phyloP scores from a whole-genome alignment of 139 green algal species.

The Coelastrella sp. region DNA sequence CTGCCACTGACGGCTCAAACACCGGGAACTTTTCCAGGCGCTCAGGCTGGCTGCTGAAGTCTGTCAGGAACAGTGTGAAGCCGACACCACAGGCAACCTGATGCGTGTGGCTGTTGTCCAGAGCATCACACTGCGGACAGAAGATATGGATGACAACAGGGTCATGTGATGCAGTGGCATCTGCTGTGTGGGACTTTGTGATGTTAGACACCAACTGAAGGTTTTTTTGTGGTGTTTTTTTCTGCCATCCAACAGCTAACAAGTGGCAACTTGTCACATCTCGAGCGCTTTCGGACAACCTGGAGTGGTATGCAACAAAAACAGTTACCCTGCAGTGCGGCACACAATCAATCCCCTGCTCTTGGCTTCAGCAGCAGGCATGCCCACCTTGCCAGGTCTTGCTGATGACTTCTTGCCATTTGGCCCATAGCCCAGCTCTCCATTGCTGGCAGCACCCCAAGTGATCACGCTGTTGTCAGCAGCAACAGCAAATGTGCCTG shows the following conservation, averaged over 20 bases:
- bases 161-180: not conserved
- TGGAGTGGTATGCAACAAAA: not conserved
- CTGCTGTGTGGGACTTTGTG: not conserved
- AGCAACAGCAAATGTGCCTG: slow-evolving; percentile 80
- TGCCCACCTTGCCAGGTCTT: slow-evolving; percentile 85
- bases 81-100: slow-evolving; percentile 83
- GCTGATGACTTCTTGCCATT: slow-evolving; percentile 91
- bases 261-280: no score
- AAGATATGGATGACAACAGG: not conserved
- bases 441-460: slow-evolving; percentile 86
- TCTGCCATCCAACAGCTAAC: no score
- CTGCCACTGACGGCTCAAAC: slow-evolving; percentile 28
- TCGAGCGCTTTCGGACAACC: no score
- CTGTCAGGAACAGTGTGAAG: slow-evolving; percentile 86
- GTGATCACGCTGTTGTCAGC: slow-evolving; percentile 86
- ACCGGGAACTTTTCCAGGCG: not conserved
- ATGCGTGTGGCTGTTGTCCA: slow-evolving; percentile 65
- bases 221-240: not conserved
- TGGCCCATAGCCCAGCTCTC: slow-evolving; percentile 92
- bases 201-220: not conserved
- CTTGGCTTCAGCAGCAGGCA: not conserved
- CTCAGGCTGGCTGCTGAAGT: slow-evolving; percentile 48
- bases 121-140: slow-evolving; percentile 56
- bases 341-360: not conserved
- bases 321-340: not conserved